phyloP scores from a whole-genome alignment of 331 rosid species.

The Cydonia oblonga region DNA sequence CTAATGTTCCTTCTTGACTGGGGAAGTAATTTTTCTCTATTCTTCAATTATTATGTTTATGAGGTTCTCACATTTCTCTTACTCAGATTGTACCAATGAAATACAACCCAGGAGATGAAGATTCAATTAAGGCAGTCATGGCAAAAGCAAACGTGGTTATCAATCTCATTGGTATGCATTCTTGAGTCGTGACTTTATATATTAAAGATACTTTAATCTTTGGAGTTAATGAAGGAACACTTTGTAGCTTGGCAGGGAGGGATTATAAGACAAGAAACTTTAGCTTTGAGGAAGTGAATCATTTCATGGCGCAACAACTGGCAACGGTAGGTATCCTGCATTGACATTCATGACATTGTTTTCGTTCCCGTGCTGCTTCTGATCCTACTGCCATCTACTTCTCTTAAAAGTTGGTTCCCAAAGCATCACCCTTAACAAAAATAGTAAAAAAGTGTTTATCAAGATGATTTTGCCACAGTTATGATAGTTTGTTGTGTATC shows the following conservation, averaged over 20 bases:
- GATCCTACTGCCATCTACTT: background rate
- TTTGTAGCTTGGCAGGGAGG: constrained; percentile 58
- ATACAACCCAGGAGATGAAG: constrained; percentile 89
- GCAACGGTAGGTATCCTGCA: constrained; percentile 42
- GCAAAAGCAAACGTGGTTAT: constrained; percentile 93
- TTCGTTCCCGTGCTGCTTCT: background rate
- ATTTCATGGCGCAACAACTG: constrained; percentile 83
- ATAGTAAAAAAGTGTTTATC: background rate
- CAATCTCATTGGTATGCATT: constrained; percentile 75
- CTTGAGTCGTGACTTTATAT: constrained; percentile 3
- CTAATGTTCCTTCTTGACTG: too few species aligned
- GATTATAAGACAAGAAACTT: constrained; percentile 92
- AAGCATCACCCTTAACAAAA: background rate
- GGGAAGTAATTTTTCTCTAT: too few species aligned
- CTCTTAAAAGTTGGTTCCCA: background rate
- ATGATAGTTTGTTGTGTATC: background rate
- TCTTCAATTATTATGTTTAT: too few species aligned
- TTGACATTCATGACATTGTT: background rate
- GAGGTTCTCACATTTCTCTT: background rate
- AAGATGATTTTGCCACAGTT: background rate
- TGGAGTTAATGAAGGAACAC: constrained; percentile 14
- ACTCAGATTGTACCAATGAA: constrained; percentile 89
- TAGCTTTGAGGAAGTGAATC: constrained; percentile 90
- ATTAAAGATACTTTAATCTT: constrained; percentile 1
- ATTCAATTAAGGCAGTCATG: constrained; percentile 91